phyloP scores from a whole-genome alignment of 73 alveolate genomes.

The Stentor roeselii region DNA sequence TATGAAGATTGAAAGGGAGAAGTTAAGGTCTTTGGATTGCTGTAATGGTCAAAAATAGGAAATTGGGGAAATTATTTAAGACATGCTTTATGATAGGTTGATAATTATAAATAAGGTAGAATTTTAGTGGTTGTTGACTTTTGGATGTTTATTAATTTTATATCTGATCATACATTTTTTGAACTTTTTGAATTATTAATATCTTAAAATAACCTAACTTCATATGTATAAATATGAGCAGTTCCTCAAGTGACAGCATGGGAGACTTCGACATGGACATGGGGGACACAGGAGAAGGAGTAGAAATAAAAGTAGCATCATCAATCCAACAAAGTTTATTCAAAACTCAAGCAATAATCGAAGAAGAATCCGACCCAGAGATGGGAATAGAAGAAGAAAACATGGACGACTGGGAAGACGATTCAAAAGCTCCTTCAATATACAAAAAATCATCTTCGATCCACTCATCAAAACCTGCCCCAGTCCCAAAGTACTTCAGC shows the following conservation, averaged over 20 bases:
- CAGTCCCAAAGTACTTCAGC: background rate
- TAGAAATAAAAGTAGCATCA: background rate
- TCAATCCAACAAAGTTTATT: background rate
- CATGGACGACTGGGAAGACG: slow-evolving; percentile 1
- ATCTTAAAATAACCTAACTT: too few species aligned
- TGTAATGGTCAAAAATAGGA: background rate
- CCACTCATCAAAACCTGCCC: background rate
- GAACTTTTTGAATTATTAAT: too few species aligned
- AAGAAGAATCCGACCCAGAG: background rate
- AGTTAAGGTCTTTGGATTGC: background rate
- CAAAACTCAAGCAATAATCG: background rate
- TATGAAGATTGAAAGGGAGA: background rate
- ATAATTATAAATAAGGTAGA: too few species aligned
- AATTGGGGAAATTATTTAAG: too few species aligned
- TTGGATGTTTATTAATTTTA: too few species aligned
- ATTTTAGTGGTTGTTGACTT: too few species aligned
- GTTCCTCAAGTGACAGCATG: background rate
- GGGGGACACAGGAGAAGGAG: background rate
- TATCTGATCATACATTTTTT: too few species aligned
- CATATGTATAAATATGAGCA: background rate
- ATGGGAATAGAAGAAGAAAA: background rate
- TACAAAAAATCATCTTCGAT: background rate
- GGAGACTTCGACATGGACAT: background rate
- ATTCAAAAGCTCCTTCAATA: background rate
- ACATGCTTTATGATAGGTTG: too few species aligned